Base-by-base conservation (phyloP, 78 protist species). In the Mantamonas sphyraenae region DNA sequence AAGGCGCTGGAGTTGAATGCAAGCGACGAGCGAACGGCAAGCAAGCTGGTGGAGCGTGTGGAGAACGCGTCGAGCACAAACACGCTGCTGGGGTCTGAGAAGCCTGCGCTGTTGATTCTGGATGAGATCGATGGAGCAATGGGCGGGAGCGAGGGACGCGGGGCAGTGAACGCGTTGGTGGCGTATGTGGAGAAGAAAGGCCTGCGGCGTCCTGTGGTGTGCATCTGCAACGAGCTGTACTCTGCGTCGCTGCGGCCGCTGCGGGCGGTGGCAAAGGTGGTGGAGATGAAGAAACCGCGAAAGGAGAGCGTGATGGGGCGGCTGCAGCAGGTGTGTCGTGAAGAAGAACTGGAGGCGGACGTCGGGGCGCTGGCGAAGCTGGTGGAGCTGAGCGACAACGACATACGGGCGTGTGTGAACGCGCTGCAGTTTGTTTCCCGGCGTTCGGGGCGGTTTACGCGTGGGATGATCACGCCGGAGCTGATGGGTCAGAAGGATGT, bases 151-250 rank as follows among this genome's bases (percentile, higher is more conserved):
- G 33, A 5, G 24, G 33, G 64, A 10, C 20, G 22, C 47, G 47
- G 5, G 24, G 37, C 22, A 5, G 37, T 10, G 34, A 5, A 12
- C 22, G 63, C 10, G 5, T 5, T 12, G n/a, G 10, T 58, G 5
- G 34, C 37, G 10, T 12, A 5, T 5, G 5, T 10, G 5, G 10
- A 10, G 22, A 58, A 58, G 63, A 5, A 10, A 10, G 22, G 22
- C n/a, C 26, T 57, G 22, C 3, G 16, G 10, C 24, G 67, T 3
- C 76, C 76, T 16, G 5, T 64, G 30, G 64, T 71, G 14, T 61
- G 67, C 16, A 71, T 71, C 26, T 71, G 76, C 47, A 71, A 71
- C 47, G 31, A 71, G 28, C 68, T 28, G 38, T 71, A 71, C 64
- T 70, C 69, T 3, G 39, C 76, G 26, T 19, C 45, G 42, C 3